phyloP scores from a whole-genome alignment of 2,329 filamentous ascomycete genomes.

The Cercospora sp. region DNA sequence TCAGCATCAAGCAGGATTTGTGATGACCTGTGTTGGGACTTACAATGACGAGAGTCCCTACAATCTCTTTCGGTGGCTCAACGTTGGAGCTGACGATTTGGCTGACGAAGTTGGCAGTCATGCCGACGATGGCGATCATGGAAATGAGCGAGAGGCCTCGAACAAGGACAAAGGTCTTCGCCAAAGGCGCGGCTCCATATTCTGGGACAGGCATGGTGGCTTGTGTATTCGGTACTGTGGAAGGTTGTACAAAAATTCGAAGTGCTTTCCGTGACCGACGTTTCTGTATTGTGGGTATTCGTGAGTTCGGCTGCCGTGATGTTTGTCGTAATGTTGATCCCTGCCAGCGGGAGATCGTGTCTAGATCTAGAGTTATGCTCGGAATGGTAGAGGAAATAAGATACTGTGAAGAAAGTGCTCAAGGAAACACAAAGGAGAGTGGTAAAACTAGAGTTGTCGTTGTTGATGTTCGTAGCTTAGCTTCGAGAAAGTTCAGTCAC shows the following conservation, averaged over 20 bases:
- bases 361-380: conserved; percentile 2
- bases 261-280: conserved; percentile 15
- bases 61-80: conserved; percentile 68
- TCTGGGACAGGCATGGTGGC: conserved; percentile 55
- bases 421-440: conserved; percentile 23
- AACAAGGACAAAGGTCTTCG: conserved; percentile 73
- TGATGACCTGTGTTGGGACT: conserved; percentile 36
- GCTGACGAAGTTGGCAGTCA: conserved; percentile 78
- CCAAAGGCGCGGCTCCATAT: conserved; percentile 67
- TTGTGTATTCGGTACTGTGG: conserved; percentile 3
- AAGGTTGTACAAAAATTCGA: conserved; percentile 6
- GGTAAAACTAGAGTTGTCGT: conserved; percentile 13
- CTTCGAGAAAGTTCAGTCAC: conserved; percentile 1
- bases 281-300: conserved; percentile 8
- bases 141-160: conserved; percentile 69
- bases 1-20: background rate
- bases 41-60: conserved; percentile 79
- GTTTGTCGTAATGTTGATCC: conserved; percentile 19
- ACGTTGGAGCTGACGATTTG: conserved; percentile 68
- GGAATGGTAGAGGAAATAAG: background rate
- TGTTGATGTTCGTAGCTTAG: conserved; percentile 1
- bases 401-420: background rate
- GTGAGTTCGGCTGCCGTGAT: conserved; percentile 8
- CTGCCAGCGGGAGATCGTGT: conserved; percentile 33
- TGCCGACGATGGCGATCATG: conserved; percentile 75